Evolutionary conservation across 805 yeast genomes (phyloP), one percentile per base, ranked within the genome.

Genomic region (Ogataea populi-albae): DNA sequence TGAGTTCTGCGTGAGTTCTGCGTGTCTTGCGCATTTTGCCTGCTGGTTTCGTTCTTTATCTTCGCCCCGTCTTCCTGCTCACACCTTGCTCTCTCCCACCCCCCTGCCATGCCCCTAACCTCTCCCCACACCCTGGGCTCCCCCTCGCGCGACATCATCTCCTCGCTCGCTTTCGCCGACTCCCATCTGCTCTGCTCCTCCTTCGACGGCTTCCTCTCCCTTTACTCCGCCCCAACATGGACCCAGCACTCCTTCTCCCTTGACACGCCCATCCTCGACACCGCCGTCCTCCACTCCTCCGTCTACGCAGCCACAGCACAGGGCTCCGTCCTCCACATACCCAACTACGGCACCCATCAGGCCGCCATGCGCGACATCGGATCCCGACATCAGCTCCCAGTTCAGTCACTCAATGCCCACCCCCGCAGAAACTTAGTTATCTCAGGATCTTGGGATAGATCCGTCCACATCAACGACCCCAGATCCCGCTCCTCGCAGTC

Each of bases 371-470:
- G 21, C 10, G 30, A 44, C 0, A 31, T 61, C 1, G 64, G 64
- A 6, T 43, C 49, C 10, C 46, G 33, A 9, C 79, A 75, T 35
- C 38, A 44, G 3, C 44, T 55, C 18, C 76, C 80, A 7, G 50
- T 79, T 33, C 62, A 65, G 45, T 48, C 55, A 47, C 50, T 57
- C 32, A 45, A 47, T 19, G 25, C 53, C 41, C 52, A 64, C 38
- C 33, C 48, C 8, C 31, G 38, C 24, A 47, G 61, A 6, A 52
- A 62, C 12, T 43, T 61, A 1, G 35, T 81, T 3, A 56, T 78
- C 1, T 65, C 79, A 2, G 82, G 82, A 1, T 73, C 86, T 0
- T 81, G 87, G 79, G 82, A 79, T 51, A 75, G 73, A 3, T 40
- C 64, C 1, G 34, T 83, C 6, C 71, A 64, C 37, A 55, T 70